phyloP scores from a whole-genome alignment of 2,329 filamentous ascomycete genomes.

The Aureobasidium leucospermi region DNA sequence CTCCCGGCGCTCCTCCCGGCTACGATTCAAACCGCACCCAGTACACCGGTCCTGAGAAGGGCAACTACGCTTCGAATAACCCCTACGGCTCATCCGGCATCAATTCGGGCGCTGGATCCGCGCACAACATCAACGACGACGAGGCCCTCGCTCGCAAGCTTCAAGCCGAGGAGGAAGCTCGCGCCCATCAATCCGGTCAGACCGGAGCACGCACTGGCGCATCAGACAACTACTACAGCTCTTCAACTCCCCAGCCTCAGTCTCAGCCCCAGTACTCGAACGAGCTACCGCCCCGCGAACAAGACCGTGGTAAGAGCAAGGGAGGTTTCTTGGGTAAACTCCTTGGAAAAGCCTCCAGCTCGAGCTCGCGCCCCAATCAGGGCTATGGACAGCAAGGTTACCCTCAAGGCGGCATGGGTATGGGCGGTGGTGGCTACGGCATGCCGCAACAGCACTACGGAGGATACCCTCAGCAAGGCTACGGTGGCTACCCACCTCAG shows the following conservation, averaged over 20 bases:
- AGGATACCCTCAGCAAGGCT: constrained; percentile 19
- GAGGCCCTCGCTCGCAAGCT: constrained; percentile 67
- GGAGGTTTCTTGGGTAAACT: constrained; percentile 47
- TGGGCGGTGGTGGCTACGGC: constrained; percentile 7
- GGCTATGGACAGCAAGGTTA: constrained; percentile 21
- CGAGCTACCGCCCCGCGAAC: constrained; percentile 27
- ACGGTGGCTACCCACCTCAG: constrained; percentile 23
- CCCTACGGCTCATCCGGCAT: constrained; percentile 48
- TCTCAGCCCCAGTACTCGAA: constrained; percentile 23
- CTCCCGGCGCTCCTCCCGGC: constrained; percentile 57
- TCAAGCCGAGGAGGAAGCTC: constrained; percentile 75
- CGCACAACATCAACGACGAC: constrained; percentile 51
- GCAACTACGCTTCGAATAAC: constrained; percentile 56
- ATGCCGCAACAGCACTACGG: constrained; percentile 23
- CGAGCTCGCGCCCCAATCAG: constrained; percentile 15
- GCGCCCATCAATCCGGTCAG: constrained; percentile 22
- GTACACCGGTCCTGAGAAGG: constrained; percentile 39
- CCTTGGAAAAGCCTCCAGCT: constrained; percentile 36
- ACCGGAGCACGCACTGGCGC: constrained; percentile 35
- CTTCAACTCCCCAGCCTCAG: constrained; percentile 11
- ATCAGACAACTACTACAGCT: constrained; percentile 42
- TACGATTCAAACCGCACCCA: constrained; percentile 46
- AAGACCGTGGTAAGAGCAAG: constrained; percentile 33
- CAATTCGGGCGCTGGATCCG: constrained; percentile 4
- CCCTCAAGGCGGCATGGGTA: constrained; percentile 20